Conservation (phyloP, 2,329 filamentous ascomycete genomes). For the Aaosphaeria arxii region DNA sequence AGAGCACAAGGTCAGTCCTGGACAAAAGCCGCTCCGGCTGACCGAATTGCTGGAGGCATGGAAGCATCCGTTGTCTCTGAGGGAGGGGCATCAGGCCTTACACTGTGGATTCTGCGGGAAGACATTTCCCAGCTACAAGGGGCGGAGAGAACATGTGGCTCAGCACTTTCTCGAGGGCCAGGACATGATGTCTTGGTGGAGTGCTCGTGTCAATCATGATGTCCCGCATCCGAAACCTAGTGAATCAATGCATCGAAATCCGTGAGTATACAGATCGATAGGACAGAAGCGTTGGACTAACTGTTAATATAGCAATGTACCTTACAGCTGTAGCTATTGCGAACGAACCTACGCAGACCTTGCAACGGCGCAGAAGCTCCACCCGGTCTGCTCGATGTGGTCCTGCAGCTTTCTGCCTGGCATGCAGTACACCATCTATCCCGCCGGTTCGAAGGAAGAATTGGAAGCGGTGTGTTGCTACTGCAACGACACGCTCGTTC, state of each 20-base stretch:
- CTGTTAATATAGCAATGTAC: conserved; percentile 7
- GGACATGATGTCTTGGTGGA: conserved; percentile 27
- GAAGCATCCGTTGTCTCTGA: conserved; percentile 14
- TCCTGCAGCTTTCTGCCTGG: conserved; percentile 24
- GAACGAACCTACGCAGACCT: conserved; percentile 16
- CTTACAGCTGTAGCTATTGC: conserved; percentile 20
- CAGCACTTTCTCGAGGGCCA: conserved; percentile 20
- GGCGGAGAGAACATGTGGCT: conserved; percentile 23
- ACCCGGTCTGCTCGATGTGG: conserved; percentile 23
- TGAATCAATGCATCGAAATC: conserved; percentile 3
- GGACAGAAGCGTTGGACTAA: background rate
- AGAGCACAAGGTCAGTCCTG: conserved; percentile 41
- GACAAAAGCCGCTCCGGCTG: conserved; percentile 39
- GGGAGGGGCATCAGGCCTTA: conserved; percentile 17
- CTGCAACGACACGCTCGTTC: conserved; percentile 18
- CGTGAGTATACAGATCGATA: conserved; percentile 8
- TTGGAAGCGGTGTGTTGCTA: conserved; percentile 20
- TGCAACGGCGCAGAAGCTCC: conserved; percentile 11
- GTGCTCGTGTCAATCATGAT: conserved; percentile 15
- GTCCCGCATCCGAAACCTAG: conserved; percentile 1
- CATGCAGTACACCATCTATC: conserved; percentile 25
- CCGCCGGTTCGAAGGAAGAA: conserved; percentile 5
- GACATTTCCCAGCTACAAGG: conserved; percentile 15
- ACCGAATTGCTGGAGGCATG: conserved; percentile 19
- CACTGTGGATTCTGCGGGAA: conserved; percentile 26